Conservation (phyloP, 345 rosid species). For the sweet orange (Citrus sinensis) region DNA sequence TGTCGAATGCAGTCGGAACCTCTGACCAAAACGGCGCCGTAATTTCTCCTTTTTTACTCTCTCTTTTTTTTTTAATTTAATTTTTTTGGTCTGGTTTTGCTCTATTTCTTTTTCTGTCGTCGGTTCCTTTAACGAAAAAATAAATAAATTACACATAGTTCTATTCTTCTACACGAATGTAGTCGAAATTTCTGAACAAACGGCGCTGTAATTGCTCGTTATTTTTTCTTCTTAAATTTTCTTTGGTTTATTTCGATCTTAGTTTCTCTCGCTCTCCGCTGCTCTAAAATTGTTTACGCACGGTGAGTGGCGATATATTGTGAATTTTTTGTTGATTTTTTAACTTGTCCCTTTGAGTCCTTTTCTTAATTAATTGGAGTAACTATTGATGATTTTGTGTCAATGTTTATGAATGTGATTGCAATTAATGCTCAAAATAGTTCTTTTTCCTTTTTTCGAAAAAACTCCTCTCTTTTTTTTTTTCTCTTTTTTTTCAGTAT, state of each 20-base stretch:
- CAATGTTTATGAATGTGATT: background rate
- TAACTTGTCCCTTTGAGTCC: background rate
- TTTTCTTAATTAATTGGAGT: background rate
- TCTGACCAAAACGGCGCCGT: background rate
- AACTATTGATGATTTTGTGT: background rate
- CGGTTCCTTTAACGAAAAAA: too few species aligned
- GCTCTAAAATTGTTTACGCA: background rate
- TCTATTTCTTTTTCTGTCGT: background rate
- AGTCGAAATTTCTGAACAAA: background rate
- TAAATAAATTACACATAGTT: too few species aligned
- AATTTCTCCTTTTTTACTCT: background rate
- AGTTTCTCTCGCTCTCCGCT: background rate
- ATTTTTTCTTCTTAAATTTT: background rate
- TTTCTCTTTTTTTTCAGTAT: background rate
- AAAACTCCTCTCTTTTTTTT: background rate
- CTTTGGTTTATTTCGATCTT: background rate
- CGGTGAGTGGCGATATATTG: background rate
- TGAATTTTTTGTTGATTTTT: background rate
- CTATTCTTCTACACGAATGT: background rate
- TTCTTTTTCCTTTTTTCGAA: background rate
- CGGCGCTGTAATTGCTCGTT: background rate
- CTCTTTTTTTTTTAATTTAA: too few species aligned
- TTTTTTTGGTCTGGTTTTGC: too few species aligned
- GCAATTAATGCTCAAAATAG: background rate
- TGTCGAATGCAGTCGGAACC: slow-evolving; percentile 1